Evolutionary conservation across 2,329 filamentous ascomycete genomes (phyloP), one percentile per base, ranked within the genome.

Genomic region (Teratosphaeria destructans): DNA sequence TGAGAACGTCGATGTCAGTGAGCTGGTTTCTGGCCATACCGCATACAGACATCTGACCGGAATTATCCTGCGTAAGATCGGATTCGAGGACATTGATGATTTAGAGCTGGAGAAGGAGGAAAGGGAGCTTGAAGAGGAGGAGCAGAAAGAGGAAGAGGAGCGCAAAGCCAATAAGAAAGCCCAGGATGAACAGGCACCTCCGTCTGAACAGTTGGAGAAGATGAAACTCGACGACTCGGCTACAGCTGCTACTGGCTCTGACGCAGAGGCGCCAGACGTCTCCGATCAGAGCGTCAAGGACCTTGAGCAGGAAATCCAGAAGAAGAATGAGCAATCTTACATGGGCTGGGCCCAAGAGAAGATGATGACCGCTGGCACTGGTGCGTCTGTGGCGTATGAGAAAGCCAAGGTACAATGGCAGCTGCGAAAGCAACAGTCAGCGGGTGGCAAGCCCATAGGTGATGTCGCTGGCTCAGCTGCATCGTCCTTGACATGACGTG

Each of bases 1-100:
- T 0, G 76, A 82, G 59, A 83, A 82, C 37, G 76, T 82, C 14
- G 80, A 82, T 62, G 77, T 82, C 26, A 78, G 74, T 12, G 76
- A 78, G 27, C 69, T 79, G 1, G 78, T 82, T 0, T 73, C 72
- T n/a, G 79, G 79, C 0, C 80, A 82, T 65, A 71, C 79, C 3
- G 71, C 73, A 53, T 82, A 82, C 65, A 71, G 79, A 19, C 80
- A 77, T 63, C 72, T 81, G 3, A 79, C 78, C 0, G 80, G 80
- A 7, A 72, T 69, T 1, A 78, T 82, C n/a, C 64, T 82, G 37
- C 74, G 76, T 61, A 76, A 77, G 59, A 79, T 82, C 29, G 80
- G 79, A 3, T 81, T 81, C 62, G 78, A 81, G 56, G 79, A 82
- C 56, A 70, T 82, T 4, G 77, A 81, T 62, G 56, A 74, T 1